Percentiles rank a stretch among this genome's conserved stretches.
These are phyloP conservation scores for Ceratobasidium sp. DNA, from an alignment of 1,284 basidiomycete species.

Conservation along the genomic window DNA sequence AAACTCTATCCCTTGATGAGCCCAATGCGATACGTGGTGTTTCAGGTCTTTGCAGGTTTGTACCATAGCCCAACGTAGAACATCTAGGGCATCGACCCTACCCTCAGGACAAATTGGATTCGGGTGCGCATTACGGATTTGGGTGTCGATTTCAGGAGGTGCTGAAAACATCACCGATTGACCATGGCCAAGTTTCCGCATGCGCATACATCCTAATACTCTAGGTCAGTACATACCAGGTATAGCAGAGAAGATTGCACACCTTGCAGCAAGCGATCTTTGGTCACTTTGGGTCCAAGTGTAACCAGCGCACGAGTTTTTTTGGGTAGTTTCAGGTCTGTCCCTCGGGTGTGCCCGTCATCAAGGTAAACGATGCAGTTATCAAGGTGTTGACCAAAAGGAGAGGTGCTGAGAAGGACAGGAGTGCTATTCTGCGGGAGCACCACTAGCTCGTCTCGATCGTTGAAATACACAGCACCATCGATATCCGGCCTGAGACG, in stretches of 20 bases:
- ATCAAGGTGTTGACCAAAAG: constrained; percentile 54
- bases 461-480: too few relatives aligned
- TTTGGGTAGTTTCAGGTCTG: constrained; percentile 59
- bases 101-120: not conserved
- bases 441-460: constrained; percentile 55
- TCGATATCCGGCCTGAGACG: too few relatives aligned
- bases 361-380: constrained; percentile 62
- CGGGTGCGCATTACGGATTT: constrained; percentile 49
- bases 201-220: constrained; percentile 58
- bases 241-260: constrained; percentile 45
- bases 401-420: constrained; percentile 55
- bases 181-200: constrained; percentile 59
- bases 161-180: constrained; percentile 61
- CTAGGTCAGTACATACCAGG: constrained; percentile 44
- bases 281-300: constrained; percentile 60
- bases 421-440: constrained; percentile 53
- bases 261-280: constrained; percentile 64
- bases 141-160: constrained; percentile 56
- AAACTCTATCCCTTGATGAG: constrained; percentile 57
- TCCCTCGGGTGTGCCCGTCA: constrained; percentile 64
- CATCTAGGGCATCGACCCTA: constrained; percentile 11
- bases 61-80: constrained; percentile 36
- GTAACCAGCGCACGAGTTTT: constrained; percentile 60
- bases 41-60: constrained; percentile 36
- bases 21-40: constrained; percentile 32